Evolutionary conservation across 1,284 basidiomycete genomes (phyloP).

Genomic region (Leccinum subrobustum): DNA sequence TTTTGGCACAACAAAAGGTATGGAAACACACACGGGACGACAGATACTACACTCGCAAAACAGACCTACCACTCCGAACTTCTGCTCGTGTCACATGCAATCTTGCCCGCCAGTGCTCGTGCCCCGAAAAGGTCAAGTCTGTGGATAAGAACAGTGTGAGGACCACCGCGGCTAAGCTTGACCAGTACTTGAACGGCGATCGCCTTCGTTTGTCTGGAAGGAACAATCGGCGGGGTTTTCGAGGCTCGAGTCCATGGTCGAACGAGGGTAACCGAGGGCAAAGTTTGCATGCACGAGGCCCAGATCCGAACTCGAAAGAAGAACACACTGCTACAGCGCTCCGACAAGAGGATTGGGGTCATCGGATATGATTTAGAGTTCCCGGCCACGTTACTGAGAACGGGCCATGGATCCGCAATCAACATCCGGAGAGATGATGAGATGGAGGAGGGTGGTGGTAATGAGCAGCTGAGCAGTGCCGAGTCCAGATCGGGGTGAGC

Average conservation of each 20-base stretch:
- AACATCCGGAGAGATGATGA: slow-evolving; percentile 6
- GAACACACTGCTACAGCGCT: slow-evolving; percentile 9
- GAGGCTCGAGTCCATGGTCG: not conserved
- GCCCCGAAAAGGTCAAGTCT: not conserved
- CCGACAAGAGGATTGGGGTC: slow-evolving; percentile 3
- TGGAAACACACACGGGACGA: slow-evolving; percentile 6
- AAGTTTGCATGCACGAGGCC: too few relatives aligned
- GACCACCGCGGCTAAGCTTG: slow-evolving; percentile 1
- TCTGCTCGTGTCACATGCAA: slow-evolving; percentile 14
- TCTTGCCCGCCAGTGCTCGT: not conserved
- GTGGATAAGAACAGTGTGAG: not conserved
- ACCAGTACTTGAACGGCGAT: not conserved
- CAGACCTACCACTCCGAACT: slow-evolving; percentile 10
- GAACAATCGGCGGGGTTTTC: not conserved
- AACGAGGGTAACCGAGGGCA: not conserved
- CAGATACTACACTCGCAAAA: slow-evolving; percentile 12
- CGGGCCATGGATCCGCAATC: not conserved
- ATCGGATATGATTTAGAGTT: too few relatives aligned
- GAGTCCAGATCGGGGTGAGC: slow-evolving; percentile 15
- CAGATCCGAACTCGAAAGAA: too few relatives aligned
- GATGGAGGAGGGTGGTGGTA: not conserved
- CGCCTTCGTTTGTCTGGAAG: not conserved
- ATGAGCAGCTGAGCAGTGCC: slow-evolving; percentile 8
- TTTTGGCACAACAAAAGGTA: slow-evolving; percentile 16
- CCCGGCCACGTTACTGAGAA: too few relatives aligned